A percentile compares a stretch with the other conserved stretches of the same genome.
Conservation (phyloP, 495 filamentous ascomycete species). For the Penicillium malachiteum region DNA sequence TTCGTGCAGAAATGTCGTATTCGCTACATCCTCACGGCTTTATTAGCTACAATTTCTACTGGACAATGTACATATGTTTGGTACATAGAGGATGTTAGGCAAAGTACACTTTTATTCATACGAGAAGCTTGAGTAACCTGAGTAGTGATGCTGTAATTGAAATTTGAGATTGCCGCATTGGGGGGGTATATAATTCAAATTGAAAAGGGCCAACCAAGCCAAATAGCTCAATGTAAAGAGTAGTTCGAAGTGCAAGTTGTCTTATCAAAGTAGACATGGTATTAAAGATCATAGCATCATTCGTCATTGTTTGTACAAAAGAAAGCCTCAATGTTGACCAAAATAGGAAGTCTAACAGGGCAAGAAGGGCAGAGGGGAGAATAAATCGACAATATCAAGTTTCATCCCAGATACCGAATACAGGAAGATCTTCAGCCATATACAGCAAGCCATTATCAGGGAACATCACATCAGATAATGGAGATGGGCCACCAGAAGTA, state of each 20-base stretch:
- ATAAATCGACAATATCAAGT: slow-evolving; percentile 3
- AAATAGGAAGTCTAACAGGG: not conserved
- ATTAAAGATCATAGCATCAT: not conserved
- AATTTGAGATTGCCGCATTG: too few species aligned
- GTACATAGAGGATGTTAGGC: slow-evolving; percentile 3
- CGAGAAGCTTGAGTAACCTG: too few species aligned
- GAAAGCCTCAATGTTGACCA: not conserved
- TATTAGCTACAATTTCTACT: slow-evolving; percentile 8
- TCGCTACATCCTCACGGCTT: not conserved
- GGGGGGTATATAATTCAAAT: too few species aligned
- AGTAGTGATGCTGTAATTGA: too few species aligned
- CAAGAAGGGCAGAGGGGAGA: not conserved
- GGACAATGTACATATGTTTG: not conserved
- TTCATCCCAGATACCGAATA: slow-evolving; percentile 42
- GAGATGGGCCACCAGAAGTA: slow-evolving; percentile 30
- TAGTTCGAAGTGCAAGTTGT: too few species aligned
- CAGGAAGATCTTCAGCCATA: slow-evolving; percentile 40
- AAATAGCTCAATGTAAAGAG: too few species aligned
- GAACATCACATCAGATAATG: slow-evolving; percentile 41
- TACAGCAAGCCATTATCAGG: slow-evolving; percentile 42
- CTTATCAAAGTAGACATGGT: too few species aligned
- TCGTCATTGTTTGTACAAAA: not conserved
- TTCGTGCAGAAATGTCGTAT: slow-evolving; percentile 5
- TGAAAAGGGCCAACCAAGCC: too few species aligned
- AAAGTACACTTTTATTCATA: not conserved